phyloP scores from a whole-genome alignment of 1,139 yeast genomes.

The Geotrichum citri-aurantii region DNA sequence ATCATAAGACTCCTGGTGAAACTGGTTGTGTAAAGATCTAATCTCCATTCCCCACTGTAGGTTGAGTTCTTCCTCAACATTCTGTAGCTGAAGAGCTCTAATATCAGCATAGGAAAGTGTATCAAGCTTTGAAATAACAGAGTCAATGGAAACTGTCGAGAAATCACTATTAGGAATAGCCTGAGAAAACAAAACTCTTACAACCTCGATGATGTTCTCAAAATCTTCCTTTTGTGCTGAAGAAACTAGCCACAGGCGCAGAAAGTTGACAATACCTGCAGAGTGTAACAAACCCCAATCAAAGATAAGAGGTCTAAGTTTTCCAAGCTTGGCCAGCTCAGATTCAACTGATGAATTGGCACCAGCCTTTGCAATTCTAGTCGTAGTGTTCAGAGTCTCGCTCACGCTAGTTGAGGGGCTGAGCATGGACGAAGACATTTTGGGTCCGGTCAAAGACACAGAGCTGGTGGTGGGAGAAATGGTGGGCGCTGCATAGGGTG shows the following conservation, averaged over 20 bases:
- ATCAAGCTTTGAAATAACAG: slow-evolving; percentile 33
- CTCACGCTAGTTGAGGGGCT: slow-evolving; percentile 14
- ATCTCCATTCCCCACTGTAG: slow-evolving; percentile 39
- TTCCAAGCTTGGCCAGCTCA: slow-evolving; percentile 31
- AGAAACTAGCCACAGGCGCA: slow-evolving; percentile 66
- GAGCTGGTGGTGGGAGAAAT: neutral
- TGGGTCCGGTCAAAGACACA: neutral
- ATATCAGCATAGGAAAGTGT: slow-evolving; percentile 46
- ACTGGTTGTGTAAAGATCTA: slow-evolving; percentile 46
- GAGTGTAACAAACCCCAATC: slow-evolving; percentile 55
- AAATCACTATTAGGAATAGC: slow-evolving; percentile 29
- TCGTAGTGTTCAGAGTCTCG: slow-evolving; percentile 15
- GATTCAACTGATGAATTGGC: slow-evolving; percentile 20
- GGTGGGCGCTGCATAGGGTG: slow-evolving; percentile 19
- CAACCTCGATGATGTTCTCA: slow-evolving; percentile 44
- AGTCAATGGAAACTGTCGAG: slow-evolving; percentile 23
- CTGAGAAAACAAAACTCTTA: slow-evolving; percentile 35
- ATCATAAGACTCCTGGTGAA: slow-evolving; percentile 57
- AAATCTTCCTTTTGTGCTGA: slow-evolving; percentile 51
- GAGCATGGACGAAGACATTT: slow-evolving; percentile 15
- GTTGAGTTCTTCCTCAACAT: slow-evolving; percentile 38
- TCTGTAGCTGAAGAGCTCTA: slow-evolving; percentile 51
- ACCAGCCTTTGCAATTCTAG: slow-evolving; percentile 14
- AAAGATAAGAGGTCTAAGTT: slow-evolving; percentile 44
- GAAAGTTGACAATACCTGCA: slow-evolving; percentile 50